Evolutionary conservation across 1,139 yeast species (phyloP), one percentile per base, ranked within the genome.

Genomic region (Chernovozyma sophiae-reginae): DNA sequence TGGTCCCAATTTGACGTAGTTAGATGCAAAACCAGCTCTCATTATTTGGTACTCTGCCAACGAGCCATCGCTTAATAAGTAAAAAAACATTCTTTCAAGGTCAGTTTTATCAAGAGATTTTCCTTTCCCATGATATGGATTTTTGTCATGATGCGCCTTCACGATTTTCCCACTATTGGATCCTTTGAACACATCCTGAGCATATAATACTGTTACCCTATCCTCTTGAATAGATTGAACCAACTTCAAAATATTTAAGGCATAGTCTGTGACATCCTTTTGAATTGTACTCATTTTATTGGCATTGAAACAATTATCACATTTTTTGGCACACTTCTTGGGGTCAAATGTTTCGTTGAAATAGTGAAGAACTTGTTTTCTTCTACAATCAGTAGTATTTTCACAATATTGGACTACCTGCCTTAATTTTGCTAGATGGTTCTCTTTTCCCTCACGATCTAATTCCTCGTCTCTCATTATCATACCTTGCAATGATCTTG

Each of bases 401-500:
- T 90, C 96, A 62, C 98, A 92, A 54, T 89, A 94, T 52, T 86
- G 92, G 43, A 86, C 78, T 22, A 92, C 97, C 47, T 86, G 90
- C 39, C 86, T 73, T 44, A 92, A 65, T 55, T 87, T 85, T 25
- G 79, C 76, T 44, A 81, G 61, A 58, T 92, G 96, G 44, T 81
- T 85, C 43, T 86, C 95, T 45, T 81, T 81, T 31, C 85, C 84
- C 14, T 62, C 74, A 25, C 65, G 60, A 39, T 77, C 83, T 43
- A 86, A 59, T 37, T 82, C 86, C 38, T 72, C 74, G 53, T 90
- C 97, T 41, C 81, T 69, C 41, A 81, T 82, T 37, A 92, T 89
- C 77, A 87, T 74, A 14, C 79, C 71, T 55, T 84, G 90, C 38
- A 90, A 62, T 28, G 78, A 69, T 41, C 87, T 65, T 1, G 87